phyloP scores from a whole-genome alignment of 1,139 yeast species.

The Kluyveromyces marxianus region DNA sequence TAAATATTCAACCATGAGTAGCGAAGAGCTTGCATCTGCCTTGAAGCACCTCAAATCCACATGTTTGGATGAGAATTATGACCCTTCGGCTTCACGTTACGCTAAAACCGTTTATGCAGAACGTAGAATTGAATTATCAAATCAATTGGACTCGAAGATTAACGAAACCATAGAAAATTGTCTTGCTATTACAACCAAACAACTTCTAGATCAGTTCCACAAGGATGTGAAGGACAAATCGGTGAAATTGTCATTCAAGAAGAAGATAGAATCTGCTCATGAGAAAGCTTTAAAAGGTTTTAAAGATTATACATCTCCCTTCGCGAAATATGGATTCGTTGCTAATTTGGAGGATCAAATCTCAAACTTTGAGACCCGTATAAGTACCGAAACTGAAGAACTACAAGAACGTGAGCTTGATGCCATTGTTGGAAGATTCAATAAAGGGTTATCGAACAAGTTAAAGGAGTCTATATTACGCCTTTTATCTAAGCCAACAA shows the following conservation, averaged over 20 bases:
- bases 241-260: conserved; percentile 15
- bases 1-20: conserved; percentile 14
- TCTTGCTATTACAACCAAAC: conserved; percentile 9
- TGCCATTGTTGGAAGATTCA: conserved; percentile 15
- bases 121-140: conserved; percentile 43
- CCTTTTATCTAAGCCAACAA: conserved; percentile 23
- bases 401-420: conserved; percentile 21
- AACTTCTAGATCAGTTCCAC: conserved; percentile 11
- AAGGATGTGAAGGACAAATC: conserved; percentile 12
- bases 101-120: conserved; percentile 55
- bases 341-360: conserved; percentile 12
- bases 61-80: conserved; percentile 46
- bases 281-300: conserved; percentile 8
- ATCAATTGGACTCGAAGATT: conserved; percentile 41
- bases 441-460: conserved; percentile 17
- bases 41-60: conserved; percentile 38
- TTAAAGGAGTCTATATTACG: conserved; percentile 25
- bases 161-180: conserved; percentile 23
- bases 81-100: conserved; percentile 67
- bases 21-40: conserved; percentile 36
- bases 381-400: conserved; percentile 12
- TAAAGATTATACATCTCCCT: conserved; percentile 10
- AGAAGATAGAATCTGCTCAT: conserved; percentile 18
- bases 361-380: conserved; percentile 8
- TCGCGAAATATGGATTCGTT: conserved; percentile 13